Base-by-base conservation (phyloP, 768 basidiomycete species). In the Boletus rex-veris region DNA sequence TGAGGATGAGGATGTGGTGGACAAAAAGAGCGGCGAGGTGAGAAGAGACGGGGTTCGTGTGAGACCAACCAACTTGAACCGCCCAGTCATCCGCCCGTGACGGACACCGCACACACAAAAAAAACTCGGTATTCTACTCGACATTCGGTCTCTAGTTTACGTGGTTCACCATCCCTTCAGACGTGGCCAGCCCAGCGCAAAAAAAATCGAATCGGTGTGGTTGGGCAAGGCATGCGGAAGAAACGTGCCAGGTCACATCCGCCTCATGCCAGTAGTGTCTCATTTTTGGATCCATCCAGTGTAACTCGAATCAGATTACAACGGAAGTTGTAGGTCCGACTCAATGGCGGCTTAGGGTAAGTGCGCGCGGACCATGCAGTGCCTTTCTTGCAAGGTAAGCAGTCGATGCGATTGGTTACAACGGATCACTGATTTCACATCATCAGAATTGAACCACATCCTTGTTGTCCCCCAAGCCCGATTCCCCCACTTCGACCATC, bases 1-100 rank as follows among this genome's bases (percentile, higher is more conserved):
- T 24, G 21, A 24, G 21, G 21, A 24, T 24, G 21, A 24, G 0
- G 39, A 6, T 35, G 19, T 15, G 45, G 4, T 38, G 45, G 38
- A 38, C 31, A 35, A 53, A 64, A 64, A 42, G 64, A 64, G 52
- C 54, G 64, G 64, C 58, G 43, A 55, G 38, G 50, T 47, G 48
- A 28, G 49, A 47, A 45, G 30, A 39, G 50, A 18, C 6, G 37
- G 15, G 15, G 7, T 18, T 14, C 36, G 63, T 46, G 64, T 52
- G 63, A 30, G 38, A 61, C 56, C 15, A 48, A 16, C 15, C 33
- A 10, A 35, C n/a, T n/a, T n/a, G n/a, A n/a, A n/a, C 33, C 31
- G 31, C 31, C 11, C 24, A 4, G 62, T 63, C 62, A 63, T 61
- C 62, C 62, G 52, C 62, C 41, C 47, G n/a, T n/a, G n/a, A 28